Evolutionary conservation across 768 basidiomycete genomes (phyloP).

Genomic region (Tylopilus subfusipes): DNA sequence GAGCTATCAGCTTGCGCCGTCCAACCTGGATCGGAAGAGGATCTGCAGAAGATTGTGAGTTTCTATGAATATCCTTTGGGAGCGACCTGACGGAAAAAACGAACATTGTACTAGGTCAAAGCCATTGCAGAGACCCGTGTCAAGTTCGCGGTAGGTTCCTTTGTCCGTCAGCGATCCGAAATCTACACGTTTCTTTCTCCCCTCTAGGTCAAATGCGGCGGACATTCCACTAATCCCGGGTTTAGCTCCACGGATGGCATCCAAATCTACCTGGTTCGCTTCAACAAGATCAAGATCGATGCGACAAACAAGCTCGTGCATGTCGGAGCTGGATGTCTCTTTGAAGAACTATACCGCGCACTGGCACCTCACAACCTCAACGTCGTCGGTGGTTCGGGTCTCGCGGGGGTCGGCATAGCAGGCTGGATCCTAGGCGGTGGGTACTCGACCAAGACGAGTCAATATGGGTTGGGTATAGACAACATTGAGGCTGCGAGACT

Average conservation of each 20-base stretch:
- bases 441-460: constrained; percentile 34
- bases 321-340: constrained; percentile 29
- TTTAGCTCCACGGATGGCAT: constrained; percentile 34
- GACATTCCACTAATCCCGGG: constrained; percentile 26
- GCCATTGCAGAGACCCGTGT: constrained; percentile 2
- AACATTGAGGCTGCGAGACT: constrained; percentile 28
- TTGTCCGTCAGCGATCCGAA: neutral
- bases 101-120: constrained; percentile 2
- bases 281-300: constrained; percentile 14
- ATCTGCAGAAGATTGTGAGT: constrained; percentile 8
- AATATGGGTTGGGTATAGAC: constrained; percentile 34
- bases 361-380: constrained; percentile 10
- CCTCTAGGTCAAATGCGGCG: constrained; percentile 32
- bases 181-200: too few relatives aligned
- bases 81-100: too few relatives aligned
- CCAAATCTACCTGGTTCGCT: constrained; percentile 26
- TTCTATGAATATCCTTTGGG: neutral
- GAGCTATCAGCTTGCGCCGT: constrained; percentile 8
- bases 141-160: constrained; percentile 11
- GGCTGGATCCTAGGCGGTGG: constrained; percentile 37
- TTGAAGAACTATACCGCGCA: constrained; percentile 26
- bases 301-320: constrained; percentile 1
- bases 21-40: constrained; percentile 12
- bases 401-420: constrained; percentile 28
- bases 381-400: constrained; percentile 24